phyloP scores from a whole-genome alignment of 2,329 filamentous ascomycete species.

The Aspergillus transmontanensis region DNA sequence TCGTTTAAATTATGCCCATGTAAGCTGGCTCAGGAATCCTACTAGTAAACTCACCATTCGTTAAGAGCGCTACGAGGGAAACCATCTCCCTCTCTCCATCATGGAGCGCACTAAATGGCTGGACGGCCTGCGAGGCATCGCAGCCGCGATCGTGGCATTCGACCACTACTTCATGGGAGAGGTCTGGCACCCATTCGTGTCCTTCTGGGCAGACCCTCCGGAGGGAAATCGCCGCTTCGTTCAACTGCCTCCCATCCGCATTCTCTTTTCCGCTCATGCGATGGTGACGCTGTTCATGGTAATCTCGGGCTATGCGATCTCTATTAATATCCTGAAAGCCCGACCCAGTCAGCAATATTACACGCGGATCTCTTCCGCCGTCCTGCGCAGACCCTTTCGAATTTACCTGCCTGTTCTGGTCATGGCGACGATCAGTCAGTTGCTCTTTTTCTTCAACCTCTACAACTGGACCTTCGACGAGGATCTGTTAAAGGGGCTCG shows the following conservation, averaged over 20 bases:
- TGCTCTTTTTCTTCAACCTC: constrained; percentile 23
- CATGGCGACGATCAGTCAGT: constrained; percentile 18
- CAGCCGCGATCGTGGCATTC: constrained; percentile 28
- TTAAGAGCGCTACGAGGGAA: neutral
- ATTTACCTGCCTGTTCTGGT: constrained; percentile 24
- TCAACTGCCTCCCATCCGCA: constrained; percentile 44
- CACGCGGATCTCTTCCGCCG: constrained; percentile 20
- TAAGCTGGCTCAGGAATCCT: neutral
- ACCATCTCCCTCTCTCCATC: neutral
- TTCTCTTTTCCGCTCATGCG: constrained; percentile 40
- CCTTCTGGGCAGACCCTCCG: constrained; percentile 24
- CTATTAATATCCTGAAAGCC: constrained; percentile 50
- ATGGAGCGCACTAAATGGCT: constrained; percentile 27
- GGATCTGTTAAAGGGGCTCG: constrained; percentile 15
- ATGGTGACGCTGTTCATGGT: constrained; percentile 60
- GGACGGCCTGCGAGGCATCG: constrained; percentile 31
- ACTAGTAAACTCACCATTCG: neutral
- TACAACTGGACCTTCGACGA: constrained; percentile 23
- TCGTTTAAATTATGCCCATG: neutral
- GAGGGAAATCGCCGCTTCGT: constrained; percentile 21
- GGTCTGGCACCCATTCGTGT: constrained; percentile 22
- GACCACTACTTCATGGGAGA: constrained; percentile 29
- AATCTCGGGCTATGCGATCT: constrained; percentile 61
- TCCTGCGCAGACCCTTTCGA: constrained; percentile 22
- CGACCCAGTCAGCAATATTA: constrained; percentile 15